Percentiles rank a stretch among this genome's conserved stretches.
Conservation (phyloP, 768 basidiomycete genomes). For the Russula olivacea region DNA sequence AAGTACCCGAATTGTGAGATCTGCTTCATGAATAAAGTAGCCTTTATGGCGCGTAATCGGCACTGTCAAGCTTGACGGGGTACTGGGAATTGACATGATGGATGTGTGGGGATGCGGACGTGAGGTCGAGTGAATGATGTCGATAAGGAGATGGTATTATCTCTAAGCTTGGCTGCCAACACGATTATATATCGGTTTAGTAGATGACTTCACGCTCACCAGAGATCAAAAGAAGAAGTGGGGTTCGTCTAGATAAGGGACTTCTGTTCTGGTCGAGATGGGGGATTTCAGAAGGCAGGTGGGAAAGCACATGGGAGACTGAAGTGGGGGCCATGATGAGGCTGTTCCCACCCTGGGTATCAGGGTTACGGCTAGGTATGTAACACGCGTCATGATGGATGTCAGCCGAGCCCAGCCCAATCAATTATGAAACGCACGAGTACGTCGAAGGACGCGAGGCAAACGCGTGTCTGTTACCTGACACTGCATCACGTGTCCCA, state of each 20-base stretch:
- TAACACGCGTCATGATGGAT: conserved; percentile 3
- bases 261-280: not conserved
- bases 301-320: conserved; percentile 4
- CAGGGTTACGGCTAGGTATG: conserved; percentile 8
- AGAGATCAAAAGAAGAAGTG: conserved; percentile 2
- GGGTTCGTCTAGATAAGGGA: not conserved
- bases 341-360: conserved; percentile 13
- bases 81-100: conserved; percentile 3
- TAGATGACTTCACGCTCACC: not conserved
- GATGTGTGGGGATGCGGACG: not conserved
- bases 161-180: conserved; percentile 1
- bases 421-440: conserved; percentile 14
- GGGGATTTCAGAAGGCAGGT: not conserved
- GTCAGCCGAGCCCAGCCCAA: conserved; percentile 6
- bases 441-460: conserved; percentile 15
- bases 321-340: conserved; percentile 6
- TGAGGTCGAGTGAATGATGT: not conserved
- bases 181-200: conserved; percentile 11
- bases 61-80: not conserved
- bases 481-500: not conserved
- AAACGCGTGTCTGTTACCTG: conserved; percentile 11
- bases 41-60: conserved; percentile 1
- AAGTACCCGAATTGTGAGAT: conserved; percentile 8
- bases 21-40: conserved; percentile 18
- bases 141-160: conserved; percentile 8